A percentile compares a stretch with the other conserved stretches of the same genome.
Evolutionary conservation across 257 asterid genomes (phyloP).

Genomic region (Coffea eugenioides): DNA sequence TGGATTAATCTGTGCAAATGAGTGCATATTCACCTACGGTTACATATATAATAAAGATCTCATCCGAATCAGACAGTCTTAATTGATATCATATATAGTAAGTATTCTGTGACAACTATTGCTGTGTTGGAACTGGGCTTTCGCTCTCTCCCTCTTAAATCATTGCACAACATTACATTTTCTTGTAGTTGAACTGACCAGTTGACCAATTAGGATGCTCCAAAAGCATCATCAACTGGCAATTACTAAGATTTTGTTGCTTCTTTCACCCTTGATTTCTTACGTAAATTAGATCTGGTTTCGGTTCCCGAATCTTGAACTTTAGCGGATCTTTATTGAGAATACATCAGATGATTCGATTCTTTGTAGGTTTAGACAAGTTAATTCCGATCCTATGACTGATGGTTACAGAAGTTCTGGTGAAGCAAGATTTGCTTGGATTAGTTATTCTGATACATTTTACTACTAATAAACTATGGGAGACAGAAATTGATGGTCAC

Average conservation of each 20-base stretch:
- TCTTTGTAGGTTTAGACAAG: not conserved
- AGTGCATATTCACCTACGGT: not conserved
- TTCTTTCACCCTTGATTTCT: slow-evolving; percentile 35
- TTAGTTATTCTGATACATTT: not conserved
- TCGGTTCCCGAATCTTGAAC: slow-evolving; percentile 6
- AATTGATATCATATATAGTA: not conserved
- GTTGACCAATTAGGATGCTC: not conserved
- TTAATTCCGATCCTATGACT: not conserved
- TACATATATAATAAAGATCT: not conserved
- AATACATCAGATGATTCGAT: not conserved
- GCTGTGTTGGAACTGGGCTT: not conserved
- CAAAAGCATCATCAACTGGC: slow-evolving; percentile 13
- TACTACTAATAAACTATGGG: not conserved
- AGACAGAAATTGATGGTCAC: not conserved
- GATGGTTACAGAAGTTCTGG: not conserved
- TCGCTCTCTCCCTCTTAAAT: too few relatives aligned
- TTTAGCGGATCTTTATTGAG: not conserved
- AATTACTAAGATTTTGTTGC: slow-evolving; percentile 29
- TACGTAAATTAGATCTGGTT: slow-evolving; percentile 29
- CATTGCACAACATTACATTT: not conserved
- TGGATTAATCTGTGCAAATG: not conserved
- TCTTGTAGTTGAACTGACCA: not conserved
- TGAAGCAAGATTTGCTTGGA: not conserved
- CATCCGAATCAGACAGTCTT: not conserved
- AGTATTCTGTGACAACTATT: not conserved